A percentile compares a stretch with the other conserved stretches of the same genome.
Conservation (phyloP, 2,329 filamentous ascomycete species). For the Fusarium miscanthi region DNA sequence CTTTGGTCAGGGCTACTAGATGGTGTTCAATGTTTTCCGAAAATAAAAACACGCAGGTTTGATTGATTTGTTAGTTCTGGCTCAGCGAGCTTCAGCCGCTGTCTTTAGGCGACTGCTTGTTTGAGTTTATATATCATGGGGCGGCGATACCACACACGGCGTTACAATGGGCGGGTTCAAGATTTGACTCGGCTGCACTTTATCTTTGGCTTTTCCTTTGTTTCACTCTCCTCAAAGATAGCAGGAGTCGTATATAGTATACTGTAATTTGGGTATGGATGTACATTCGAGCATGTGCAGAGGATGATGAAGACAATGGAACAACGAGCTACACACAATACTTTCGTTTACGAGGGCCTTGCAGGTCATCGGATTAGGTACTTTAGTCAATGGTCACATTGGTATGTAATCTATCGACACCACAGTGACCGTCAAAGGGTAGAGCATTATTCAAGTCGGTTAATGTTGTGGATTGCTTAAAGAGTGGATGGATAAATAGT, state of each 20-base stretch:
- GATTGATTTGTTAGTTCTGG: conserved; percentile 24
- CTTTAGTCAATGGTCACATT: conserved; percentile 30
- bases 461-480: background rate
- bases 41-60: conserved; percentile 5
- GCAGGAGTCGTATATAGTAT: conserved; percentile 24
- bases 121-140: conserved; percentile 21
- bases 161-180: conserved; percentile 25
- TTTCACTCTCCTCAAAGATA: conserved; percentile 15
- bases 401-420: background rate
- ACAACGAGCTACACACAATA: conserved; percentile 26
- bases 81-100: conserved; percentile 16
- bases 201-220: conserved; percentile 23
- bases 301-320: conserved; percentile 22
- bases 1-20: conserved; percentile 53
- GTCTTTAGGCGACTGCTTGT: conserved; percentile 13
- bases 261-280: conserved; percentile 23
- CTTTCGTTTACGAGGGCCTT: conserved; percentile 38
- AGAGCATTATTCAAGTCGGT: background rate
- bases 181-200: conserved; percentile 27
- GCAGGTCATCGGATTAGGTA: conserved; percentile 10
- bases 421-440: background rate
- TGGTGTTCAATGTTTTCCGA: background rate
- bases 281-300: conserved; percentile 16
- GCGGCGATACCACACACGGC: conserved; percentile 39
- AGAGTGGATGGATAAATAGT: background rate